Evolutionary conservation across 2,329 filamentous ascomycete species (phyloP).

Genomic region (Botrytis hyacinthi): DNA sequence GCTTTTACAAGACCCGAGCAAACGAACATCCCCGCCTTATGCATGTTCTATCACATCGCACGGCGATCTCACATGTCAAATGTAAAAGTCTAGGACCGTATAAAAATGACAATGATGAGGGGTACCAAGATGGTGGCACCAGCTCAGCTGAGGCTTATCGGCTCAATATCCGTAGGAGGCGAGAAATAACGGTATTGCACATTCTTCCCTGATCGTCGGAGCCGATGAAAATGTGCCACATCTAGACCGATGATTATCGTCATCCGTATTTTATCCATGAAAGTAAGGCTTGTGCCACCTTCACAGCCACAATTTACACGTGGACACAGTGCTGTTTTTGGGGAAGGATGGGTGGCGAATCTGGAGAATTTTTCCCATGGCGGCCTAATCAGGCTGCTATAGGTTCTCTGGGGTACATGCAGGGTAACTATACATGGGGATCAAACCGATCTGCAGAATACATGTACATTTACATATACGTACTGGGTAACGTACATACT

Average conservation of each 20-base stretch:
- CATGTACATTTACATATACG: background rate
- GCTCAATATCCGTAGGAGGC: background rate
- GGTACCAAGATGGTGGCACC: background rate
- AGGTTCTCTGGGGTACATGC: background rate
- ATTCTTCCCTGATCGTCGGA: background rate
- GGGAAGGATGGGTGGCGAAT: background rate
- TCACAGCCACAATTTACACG: background rate
- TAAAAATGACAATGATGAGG: background rate
- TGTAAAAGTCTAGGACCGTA: background rate
- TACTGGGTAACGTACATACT: background rate
- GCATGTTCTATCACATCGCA: background rate
- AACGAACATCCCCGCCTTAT: background rate
- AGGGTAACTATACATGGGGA: background rate
- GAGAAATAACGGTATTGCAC: background rate
- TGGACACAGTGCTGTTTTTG: background rate
- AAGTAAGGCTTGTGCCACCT: background rate
- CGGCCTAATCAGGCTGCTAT: background rate
- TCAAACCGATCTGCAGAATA: background rate
- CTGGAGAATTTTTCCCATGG: background rate
- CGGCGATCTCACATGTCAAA: slow-evolving; percentile 4
- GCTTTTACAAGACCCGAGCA: background rate
- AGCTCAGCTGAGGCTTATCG: background rate
- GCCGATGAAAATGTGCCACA: background rate
- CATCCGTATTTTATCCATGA: background rate
- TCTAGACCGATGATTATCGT: background rate